Evolutionary conservation across 2,329 filamentous ascomycete species (phyloP).

Genomic region (Byssothecium circinans): DNA sequence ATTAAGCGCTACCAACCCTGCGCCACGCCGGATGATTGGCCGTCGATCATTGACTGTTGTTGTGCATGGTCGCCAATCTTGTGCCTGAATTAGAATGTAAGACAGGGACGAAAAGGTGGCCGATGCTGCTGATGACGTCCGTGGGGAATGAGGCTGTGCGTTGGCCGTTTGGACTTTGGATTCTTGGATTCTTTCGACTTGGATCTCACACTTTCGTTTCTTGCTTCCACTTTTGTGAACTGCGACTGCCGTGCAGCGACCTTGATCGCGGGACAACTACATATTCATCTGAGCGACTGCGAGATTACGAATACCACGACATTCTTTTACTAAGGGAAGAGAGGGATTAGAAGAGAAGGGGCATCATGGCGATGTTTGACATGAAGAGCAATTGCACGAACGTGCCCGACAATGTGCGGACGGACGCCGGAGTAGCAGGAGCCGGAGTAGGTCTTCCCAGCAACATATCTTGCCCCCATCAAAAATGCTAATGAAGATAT

Average conservation of each 20-base stretch:
- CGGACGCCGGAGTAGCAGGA: slow-evolving; percentile 62
- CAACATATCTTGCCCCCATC: neutral
- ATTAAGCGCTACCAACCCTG: slow-evolving; percentile 25
- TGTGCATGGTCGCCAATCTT: slow-evolving; percentile 22
- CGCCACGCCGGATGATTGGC: slow-evolving; percentile 25
- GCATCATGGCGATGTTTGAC: slow-evolving; percentile 8
- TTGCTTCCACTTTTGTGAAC: neutral
- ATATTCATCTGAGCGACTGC: neutral
- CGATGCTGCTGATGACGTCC: slow-evolving; percentile 25
- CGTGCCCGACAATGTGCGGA: slow-evolving; percentile 49
- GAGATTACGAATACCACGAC: neutral
- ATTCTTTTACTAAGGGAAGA: neutral
- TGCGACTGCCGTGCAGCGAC: neutral
- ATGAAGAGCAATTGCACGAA: slow-evolving; percentile 43
- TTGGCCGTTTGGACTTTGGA: slow-evolving; percentile 13
- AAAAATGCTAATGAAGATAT: neutral
- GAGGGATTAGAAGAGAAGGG: neutral
- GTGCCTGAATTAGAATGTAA: slow-evolving; percentile 22
- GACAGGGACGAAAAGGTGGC: neutral
- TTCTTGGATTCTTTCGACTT: slow-evolving; percentile 1
- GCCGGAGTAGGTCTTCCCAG: slow-evolving; percentile 51
- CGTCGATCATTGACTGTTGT: slow-evolving; percentile 16
- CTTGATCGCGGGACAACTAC: no score
- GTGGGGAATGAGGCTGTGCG: slow-evolving; percentile 23
- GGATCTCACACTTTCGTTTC: neutral